A percentile compares a stretch with the other conserved stretches of the same genome.
Evolutionary conservation across 805 yeast genomes (phyloP).

Genomic region (Starmerella kuoi): DNA sequence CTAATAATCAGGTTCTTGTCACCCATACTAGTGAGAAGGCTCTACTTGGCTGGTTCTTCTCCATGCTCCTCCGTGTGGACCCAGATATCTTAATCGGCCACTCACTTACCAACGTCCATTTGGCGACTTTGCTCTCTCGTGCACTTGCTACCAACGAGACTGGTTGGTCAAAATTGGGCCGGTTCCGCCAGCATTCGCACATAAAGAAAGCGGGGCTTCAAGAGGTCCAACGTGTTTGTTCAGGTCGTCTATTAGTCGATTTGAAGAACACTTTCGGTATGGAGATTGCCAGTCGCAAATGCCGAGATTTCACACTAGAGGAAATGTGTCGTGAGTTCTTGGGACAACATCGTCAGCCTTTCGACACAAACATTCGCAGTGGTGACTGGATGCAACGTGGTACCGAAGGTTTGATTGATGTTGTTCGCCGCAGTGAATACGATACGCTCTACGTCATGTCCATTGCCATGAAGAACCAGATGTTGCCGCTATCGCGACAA

Average conservation of each 20-base stretch:
- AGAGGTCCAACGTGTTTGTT: constrained; percentile 54
- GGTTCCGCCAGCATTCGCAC: constrained; percentile 27
- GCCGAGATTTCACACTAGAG: constrained; percentile 86
- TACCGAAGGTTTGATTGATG: constrained; percentile 53
- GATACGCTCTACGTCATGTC: constrained; percentile 63
- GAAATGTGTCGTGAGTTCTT: constrained; percentile 85
- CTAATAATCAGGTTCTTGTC: constrained; percentile 29
- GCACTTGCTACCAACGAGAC: constrained; percentile 54
- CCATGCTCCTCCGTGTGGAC: constrained; percentile 59
- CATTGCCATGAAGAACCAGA: constrained; percentile 70
- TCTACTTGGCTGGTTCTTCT: constrained; percentile 61
- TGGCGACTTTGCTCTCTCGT: constrained; percentile 72
- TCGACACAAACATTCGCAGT: constrained; percentile 56
- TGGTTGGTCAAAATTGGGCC: constrained; percentile 67
- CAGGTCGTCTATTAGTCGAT: constrained; percentile 85
- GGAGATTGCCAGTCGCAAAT: constrained; percentile 66
- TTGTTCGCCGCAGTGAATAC: constrained; percentile 52
- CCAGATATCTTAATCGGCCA: constrained; percentile 91
- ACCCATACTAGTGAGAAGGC: constrained; percentile 63
- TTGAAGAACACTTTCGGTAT: constrained; percentile 91
- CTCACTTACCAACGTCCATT: constrained; percentile 59
- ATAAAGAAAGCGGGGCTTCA: constrained; percentile 25
- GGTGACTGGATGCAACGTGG: constrained; percentile 42
- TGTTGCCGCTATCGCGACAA: constrained; percentile 78
- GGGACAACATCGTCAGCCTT: constrained; percentile 39